These are phyloP conservation scores for Ramularia collo-cygni DNA, from an alignment of 2,329 filamentous ascomycete genomes.

Conservation along the genomic window DNA sequence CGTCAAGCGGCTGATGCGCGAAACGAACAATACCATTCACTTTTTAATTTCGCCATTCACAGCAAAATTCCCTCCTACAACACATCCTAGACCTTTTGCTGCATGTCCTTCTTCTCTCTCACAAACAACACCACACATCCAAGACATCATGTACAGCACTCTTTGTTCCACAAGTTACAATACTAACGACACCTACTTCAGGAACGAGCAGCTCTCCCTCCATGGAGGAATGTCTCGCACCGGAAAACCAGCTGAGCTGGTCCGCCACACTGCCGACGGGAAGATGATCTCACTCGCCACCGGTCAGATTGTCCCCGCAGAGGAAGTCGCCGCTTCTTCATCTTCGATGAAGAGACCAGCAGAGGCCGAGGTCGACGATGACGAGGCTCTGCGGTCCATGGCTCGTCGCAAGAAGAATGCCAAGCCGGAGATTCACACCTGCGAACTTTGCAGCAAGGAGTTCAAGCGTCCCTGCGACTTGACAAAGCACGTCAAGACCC, in stretches of 20 bases:
- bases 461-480: slow-evolving; percentile 97
- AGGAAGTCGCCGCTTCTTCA: slow-evolving; percentile 49
- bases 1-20: neutral
- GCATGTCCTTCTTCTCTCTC: neutral
- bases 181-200: slow-evolving; percentile 28
- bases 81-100: neutral
- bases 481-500: slow-evolving; percentile 97
- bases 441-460: slow-evolving; percentile 81
- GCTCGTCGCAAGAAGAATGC: slow-evolving; percentile 92
- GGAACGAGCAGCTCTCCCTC: slow-evolving; percentile 67
- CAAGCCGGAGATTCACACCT: slow-evolving; percentile 32
- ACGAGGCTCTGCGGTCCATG: slow-evolving; percentile 84
- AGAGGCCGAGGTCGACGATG: slow-evolving; percentile 64
- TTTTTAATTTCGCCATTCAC: neutral
- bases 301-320: slow-evolving; percentile 42
- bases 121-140: slow-evolving; percentile 2
- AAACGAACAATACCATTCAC: neutral
- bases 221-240: slow-evolving; percentile 75
- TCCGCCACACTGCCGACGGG: slow-evolving; percentile 67
- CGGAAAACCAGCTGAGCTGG: slow-evolving; percentile 75
- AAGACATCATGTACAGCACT: slow-evolving; percentile 3
- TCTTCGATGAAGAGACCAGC: slow-evolving; percentile 46
- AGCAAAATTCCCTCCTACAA: neutral
- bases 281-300: slow-evolving; percentile 67
- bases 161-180: slow-evolving; percentile 6